Base-by-base conservation (phyloP, 1,139 yeast genomes). In the Zygosaccharomyces sapae region DNA sequence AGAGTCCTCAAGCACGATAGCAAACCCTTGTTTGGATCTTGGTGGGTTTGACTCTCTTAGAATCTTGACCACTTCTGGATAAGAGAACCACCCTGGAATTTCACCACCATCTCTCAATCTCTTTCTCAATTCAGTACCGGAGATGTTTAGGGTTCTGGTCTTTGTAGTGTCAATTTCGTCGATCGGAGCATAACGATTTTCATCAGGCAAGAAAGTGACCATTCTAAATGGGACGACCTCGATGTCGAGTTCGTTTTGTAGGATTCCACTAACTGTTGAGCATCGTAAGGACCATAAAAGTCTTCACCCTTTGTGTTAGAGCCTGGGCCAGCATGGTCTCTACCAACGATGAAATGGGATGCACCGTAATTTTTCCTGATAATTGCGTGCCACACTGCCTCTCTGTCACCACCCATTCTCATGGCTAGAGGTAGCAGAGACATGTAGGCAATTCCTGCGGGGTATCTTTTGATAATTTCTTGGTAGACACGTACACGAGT, bases 381-480 rank as follows among this genome's bases (percentile, higher is more conserved):
- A 65, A 90, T 85, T 22, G 97, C 96, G 67, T 90, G 97, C 97
- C 97, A 90, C 46, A 90, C 85, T 30, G 97, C 97, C 73, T 90
- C 97, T 69, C 96, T 83, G 69, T 92, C 97, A 69, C 97, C 97
- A 53, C 94, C 97, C 97, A 90, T 90, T 76, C 97, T 83, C 97
- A 90, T 90, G 43, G 97, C 97, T 61, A 90, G 76, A 13, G 97
- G 97, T 63, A 90, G 76, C 56, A 90, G 74, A 9, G 97, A 84
- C 54, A 90, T 75, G 56, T 87, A 80, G 9, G 97, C 97, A 77
- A 90, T 83, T 49, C 96, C 96, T 52, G 83, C 85, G 49, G 97
- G 97, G 70, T 86, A 90, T 63, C 92, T 84, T 69, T 89, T 86
- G 69, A 90, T 79, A 59, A 90, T 82, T 59, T 92, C 94, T 70